Percentiles rank a stretch among this genome's conserved stretches.
These are phyloP conservation scores for Cercospora sp. DNA, from an alignment of 2,329 filamentous ascomycete genomes.

Conservation along the genomic window DNA sequence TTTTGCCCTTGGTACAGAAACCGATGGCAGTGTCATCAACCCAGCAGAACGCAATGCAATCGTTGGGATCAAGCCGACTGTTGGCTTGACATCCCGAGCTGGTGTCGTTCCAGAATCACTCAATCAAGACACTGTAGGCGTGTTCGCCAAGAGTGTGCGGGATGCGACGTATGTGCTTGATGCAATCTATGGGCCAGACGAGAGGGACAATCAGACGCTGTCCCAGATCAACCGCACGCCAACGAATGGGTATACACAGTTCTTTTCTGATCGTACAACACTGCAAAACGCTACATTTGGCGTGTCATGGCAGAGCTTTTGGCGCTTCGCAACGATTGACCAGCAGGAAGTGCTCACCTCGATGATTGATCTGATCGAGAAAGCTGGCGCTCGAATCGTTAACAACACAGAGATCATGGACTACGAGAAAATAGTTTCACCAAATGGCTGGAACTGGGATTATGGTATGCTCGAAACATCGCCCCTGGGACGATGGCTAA, in stretches of 20 bases:
- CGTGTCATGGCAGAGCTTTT: constrained; percentile 71
- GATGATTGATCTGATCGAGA: constrained; percentile 55
- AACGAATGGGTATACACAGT: constrained; percentile 57
- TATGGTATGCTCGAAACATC: constrained; percentile 33
- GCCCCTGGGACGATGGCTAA: constrained; percentile 47
- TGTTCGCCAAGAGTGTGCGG: constrained; percentile 66
- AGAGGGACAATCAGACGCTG: constrained; percentile 65
- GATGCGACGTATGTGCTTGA: constrained; percentile 68
- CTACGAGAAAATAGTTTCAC: constrained; percentile 62
- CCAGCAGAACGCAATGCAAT: constrained; percentile 68
- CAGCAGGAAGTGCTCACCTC: constrained; percentile 56
- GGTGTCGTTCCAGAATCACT: constrained; percentile 62
- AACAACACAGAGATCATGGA: constrained; percentile 69
- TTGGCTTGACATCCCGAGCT: constrained; percentile 66
- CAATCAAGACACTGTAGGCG: constrained; percentile 69
- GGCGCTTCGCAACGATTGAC: constrained; percentile 59
- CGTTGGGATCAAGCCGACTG: constrained; percentile 74
- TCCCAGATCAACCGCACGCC: constrained; percentile 59
- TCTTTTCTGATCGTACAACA: constrained; percentile 54
- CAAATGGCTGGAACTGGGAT: constrained; percentile 69
- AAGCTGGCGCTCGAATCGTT: constrained; percentile 65
- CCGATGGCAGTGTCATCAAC: constrained; percentile 67
- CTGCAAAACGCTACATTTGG: constrained; percentile 67
- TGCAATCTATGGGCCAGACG: constrained; percentile 65
- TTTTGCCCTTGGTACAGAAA: constrained; percentile 72